phyloP scores from a whole-genome alignment of 495 filamentous ascomycete species.

The Thozetella sp. region DNA sequence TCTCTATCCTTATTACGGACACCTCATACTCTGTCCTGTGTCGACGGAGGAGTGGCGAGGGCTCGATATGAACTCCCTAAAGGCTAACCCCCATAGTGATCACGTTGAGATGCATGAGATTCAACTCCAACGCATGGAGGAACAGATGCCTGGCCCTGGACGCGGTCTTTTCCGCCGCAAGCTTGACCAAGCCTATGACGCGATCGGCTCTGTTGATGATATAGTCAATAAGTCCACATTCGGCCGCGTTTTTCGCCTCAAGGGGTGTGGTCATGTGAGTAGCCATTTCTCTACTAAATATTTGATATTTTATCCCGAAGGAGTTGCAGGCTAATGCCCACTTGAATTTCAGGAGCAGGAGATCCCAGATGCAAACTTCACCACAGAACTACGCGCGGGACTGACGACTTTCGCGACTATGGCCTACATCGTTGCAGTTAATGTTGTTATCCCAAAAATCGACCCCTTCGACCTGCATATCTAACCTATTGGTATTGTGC shows the following conservation, averaged over 20 bases:
- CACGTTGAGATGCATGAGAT: conserved; percentile 13
- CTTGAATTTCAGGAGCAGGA: conserved; percentile 54
- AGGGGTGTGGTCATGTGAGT: conserved; percentile 68
- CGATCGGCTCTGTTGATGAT: conserved; percentile 21
- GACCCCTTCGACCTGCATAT: conserved; percentile 28
- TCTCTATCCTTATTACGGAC: too few relatives aligned
- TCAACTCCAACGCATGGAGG: not conserved
- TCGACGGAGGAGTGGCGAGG: not conserved
- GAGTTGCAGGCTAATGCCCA: not conserved
- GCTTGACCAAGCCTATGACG: not conserved
- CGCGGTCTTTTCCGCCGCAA: not conserved
- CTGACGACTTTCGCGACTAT: conserved; percentile 85
- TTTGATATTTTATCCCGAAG: not conserved
- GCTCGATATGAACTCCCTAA: not conserved
- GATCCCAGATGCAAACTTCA: conserved; percentile 61
- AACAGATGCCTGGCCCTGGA: not conserved
- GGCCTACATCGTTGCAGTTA: conserved; percentile 75
- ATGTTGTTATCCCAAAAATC: conserved; percentile 31
- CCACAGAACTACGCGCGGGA: conserved; percentile 78
- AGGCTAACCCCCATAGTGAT: conserved; percentile 9
- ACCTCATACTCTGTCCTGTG: not conserved
- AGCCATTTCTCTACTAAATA: conserved; percentile 6
- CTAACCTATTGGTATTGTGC: conserved; percentile 32
- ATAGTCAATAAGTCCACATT: conserved; percentile 48
- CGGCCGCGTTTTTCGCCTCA: conserved; percentile 72